These are phyloP conservation scores for Gossypium lobatum DNA, from an alignment of 441 rosid genomes.

Conservation along the genomic window DNA sequence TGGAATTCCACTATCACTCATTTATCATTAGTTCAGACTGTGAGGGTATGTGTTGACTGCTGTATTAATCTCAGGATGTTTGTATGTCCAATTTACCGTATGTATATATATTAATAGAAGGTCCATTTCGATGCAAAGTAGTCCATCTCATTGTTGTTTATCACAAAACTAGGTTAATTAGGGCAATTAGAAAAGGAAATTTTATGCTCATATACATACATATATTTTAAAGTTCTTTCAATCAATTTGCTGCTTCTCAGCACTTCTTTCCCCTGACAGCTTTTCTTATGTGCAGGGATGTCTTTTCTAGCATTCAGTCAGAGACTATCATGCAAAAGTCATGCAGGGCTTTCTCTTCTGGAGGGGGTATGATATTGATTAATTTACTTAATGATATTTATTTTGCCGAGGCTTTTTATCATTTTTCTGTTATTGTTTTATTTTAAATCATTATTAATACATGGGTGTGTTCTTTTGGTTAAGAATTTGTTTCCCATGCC, in stretches of 20 bases:
- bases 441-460: neutral
- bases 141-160: neutral
- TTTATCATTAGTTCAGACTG: neutral
- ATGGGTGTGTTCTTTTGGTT: neutral
- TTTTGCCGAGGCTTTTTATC: neutral
- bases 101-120: neutral
- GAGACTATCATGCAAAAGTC: conserved; percentile 38
- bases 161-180: neutral
- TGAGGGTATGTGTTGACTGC: neutral
- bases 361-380: conserved; percentile 42
- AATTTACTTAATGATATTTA: neutral
- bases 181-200: neutral
- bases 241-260: neutral
- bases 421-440: neutral
- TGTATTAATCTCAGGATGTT: neutral
- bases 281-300: conserved; percentile 28
- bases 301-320: conserved; percentile 26
- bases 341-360: conserved; percentile 65
- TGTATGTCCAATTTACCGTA: neutral
- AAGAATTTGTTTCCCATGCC: neutral
- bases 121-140: neutral
- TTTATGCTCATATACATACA: neutral
- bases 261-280: neutral
- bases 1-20: neutral
- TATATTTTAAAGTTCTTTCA: neutral